Base-by-base conservation (phyloP, 805 yeast species). In the Kodamaea laetipori region DNA sequence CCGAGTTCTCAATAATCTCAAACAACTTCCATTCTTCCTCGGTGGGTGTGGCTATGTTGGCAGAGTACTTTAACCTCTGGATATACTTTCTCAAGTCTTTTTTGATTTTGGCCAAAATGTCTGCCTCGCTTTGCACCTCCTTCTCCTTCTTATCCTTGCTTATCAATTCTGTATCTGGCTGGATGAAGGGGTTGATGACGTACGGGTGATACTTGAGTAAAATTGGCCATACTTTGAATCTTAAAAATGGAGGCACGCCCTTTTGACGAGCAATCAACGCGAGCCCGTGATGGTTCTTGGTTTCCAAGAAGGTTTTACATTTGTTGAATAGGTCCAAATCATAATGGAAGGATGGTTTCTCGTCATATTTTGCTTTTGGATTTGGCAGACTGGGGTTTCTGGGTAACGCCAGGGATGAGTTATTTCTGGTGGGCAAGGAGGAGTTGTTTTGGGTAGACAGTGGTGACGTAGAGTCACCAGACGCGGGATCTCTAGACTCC, bases 161-260 rank as follows among this genome's bases (percentile, higher is more conserved):
- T 19, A 39, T 49, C 25, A 47, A 56, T 56, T 69, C 72, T 19
- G 58, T 65, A 56, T 77, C 92, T 2, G 88, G 82, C 48, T 78
- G 76, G 27, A 88, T 73, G 52, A 79, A 84, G 0, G 97, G 96
- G 39, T 81, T 73, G 24, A 79, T 64, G 10, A 88, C 96, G 68
- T 82, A 86, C 1, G 97, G 97, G 61, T 90, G 97, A 54, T 81
- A 81, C 52, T 82, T 82, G 45, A 90, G 63, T 39, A 90, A 63
- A 3, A 87, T 65, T 1, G 97, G 96, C 97, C 97, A 90, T 6
- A 87, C 85, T 44, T 76, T 71, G 51, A 80, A 81, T 47, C 98
- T 74, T 42, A 89, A 69, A 44, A 81, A 76, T 1, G 95, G 92
- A 1, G 97, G 97, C 19, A 90, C 71, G 3, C 98, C 97, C 44